Evolutionary conservation across 2,329 filamentous ascomycete species (phyloP).

Genomic region (Aspergillus chevalieri): DNA sequence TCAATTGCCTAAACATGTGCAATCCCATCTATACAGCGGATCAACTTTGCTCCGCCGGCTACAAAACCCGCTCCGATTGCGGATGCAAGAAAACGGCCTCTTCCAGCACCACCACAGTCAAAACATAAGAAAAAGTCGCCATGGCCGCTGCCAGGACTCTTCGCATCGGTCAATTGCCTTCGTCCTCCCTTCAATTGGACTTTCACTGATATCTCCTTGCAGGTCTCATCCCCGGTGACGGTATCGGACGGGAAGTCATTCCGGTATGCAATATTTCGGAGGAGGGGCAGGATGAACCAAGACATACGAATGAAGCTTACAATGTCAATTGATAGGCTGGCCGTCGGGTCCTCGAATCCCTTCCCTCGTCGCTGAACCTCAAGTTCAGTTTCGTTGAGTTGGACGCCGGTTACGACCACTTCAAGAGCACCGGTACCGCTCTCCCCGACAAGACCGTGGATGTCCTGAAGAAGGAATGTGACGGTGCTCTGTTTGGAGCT

Average conservation of each 20-base stretch:
- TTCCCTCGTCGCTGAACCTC: conserved; percentile 82
- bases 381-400: conserved; percentile 94
- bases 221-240: conserved; percentile 97
- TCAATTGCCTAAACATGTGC: neutral
- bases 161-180: conserved; percentile 55
- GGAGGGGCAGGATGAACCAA: neutral
- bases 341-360: conserved; percentile 82
- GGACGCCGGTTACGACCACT: conserved; percentile 86
- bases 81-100: conserved; percentile 10
- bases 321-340: conserved; percentile 52
- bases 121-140: conserved; percentile 9
- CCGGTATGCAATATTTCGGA: conserved; percentile 48
- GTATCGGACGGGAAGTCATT: conserved; percentile 97
- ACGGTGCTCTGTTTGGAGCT: conserved; percentile 93
- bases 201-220: conserved; percentile 13
- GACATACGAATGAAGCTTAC: neutral
- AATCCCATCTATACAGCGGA: conserved; percentile 7
- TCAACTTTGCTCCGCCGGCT: conserved; percentile 13
- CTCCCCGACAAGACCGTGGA: conserved; percentile 88
- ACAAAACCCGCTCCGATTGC: conserved; percentile 26
- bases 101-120: neutral
- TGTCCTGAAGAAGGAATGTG: conserved; percentile 81
- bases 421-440: conserved; percentile 80
- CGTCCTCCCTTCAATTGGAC: conserved; percentile 1
- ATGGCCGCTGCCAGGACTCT: conserved; percentile 55